Base-by-base conservation (phyloP, 441 rosid species). In the Breynia disticha region DNA sequence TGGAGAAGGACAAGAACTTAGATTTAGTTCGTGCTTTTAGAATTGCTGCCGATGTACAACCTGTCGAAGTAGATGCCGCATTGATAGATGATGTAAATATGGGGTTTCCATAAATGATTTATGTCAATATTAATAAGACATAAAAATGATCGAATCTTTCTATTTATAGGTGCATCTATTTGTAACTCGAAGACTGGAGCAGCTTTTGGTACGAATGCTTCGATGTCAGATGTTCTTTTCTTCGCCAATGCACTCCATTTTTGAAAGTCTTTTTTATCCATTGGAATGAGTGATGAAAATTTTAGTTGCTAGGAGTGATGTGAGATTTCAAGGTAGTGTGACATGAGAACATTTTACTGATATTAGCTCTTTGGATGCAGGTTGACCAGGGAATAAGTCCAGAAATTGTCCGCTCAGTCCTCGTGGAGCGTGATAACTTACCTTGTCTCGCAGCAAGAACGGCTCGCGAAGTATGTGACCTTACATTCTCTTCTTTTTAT, bases 401-500 rank as follows among this genome's bases (percentile, higher is more conserved):
- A 55, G 95, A 91, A 77, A 76, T 88, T 50, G 95, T 91, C 57
- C 91, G 97, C 56, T 81, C 98, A 61, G 79, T 85, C 68, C 87
- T 91, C 39, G 69, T 80, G 50, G 94, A 91, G 72, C 95, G 95
- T 54, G 91, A 80, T 44, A 78, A 74, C 46, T 52, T 75, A 59
- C 97, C 98, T 63, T 82, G 81, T 79, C 83, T 93, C 11, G 98
- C 98, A 13, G 87, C 95, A 45, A 81, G 72, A 58, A 86, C 97
- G 16, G 95, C 88, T 52, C 61, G 64, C 52, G 75, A 79, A 78
- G 97, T 93, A 73, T 78, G 72, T 67, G 64, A 19, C 39, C 45
- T 16, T 41, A 35, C 11, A 57, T 53, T 24, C 47, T 54, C 43
- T 56, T 55, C 45, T 48, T 56, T 45, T 47, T 46, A 14, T 8